Conservation (phyloP, 1,284 basidiomycete species). For the Termitomyces sp. region DNA sequence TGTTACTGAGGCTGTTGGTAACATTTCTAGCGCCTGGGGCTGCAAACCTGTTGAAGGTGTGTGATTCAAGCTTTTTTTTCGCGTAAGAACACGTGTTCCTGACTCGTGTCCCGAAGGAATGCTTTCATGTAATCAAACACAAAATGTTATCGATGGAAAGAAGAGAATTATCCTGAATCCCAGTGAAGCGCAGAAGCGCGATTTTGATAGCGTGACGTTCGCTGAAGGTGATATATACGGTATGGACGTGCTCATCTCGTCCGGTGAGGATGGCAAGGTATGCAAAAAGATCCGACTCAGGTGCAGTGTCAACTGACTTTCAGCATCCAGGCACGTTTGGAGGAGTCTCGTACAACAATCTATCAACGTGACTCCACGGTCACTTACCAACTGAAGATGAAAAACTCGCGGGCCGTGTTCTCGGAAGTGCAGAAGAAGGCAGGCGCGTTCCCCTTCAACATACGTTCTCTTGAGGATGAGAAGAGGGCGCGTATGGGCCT, state of each 20-base stretch:
- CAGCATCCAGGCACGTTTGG: slow-evolving; percentile 64
- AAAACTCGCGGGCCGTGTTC: slow-evolving; percentile 92
- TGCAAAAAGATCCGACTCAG: slow-evolving; percentile 7
- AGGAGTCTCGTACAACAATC: slow-evolving; percentile 88
- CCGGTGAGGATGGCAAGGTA: slow-evolving; percentile 86
- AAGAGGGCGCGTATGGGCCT: slow-evolving; percentile 93
- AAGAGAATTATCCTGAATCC: slow-evolving; percentile 94
- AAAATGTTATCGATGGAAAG: slow-evolving; percentile 95
- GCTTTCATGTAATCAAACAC: slow-evolving; percentile 87
- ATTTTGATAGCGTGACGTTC: slow-evolving; percentile 80
- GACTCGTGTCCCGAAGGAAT: slow-evolving; percentile 48
- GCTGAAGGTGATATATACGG: slow-evolving; percentile 96
- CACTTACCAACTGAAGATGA: slow-evolving; percentile 97
- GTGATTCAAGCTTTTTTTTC: slow-evolving; percentile 19
- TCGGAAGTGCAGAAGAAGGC: slow-evolving; percentile 98
- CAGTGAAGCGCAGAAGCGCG: slow-evolving; percentile 74
- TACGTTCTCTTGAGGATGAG: slow-evolving; percentile 92
- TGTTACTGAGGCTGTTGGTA: slow-evolving; percentile 83
- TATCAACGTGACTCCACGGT: slow-evolving; percentile 86
- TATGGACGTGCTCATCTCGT: slow-evolving; percentile 89
- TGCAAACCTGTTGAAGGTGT: slow-evolving; percentile 89
- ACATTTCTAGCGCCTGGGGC: slow-evolving; percentile 68
- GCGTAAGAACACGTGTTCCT: slow-evolving; percentile 2
- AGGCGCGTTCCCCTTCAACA: slow-evolving; percentile 96
- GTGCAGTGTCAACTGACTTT: neutral